These are phyloP conservation scores for Botrytis sinoallii DNA, from an alignment of 2,329 filamentous ascomycete species.

Conservation along the genomic window DNA sequence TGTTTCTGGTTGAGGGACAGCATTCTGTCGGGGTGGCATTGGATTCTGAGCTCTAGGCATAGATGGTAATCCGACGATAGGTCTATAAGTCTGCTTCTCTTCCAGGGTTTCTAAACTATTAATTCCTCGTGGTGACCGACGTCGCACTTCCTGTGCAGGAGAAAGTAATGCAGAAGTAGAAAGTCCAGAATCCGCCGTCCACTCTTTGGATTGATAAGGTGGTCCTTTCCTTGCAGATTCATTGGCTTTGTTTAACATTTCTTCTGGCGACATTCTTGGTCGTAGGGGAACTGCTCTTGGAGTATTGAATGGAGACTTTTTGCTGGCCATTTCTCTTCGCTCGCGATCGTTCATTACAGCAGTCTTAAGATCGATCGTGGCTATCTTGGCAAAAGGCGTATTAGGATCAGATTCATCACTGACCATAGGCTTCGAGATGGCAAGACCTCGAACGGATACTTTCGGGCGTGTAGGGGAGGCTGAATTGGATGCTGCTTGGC, in stretches of 20 bases:
- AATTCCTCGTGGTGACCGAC: constrained; percentile 34
- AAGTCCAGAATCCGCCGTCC: constrained; percentile 28
- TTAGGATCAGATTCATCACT: constrained; percentile 17
- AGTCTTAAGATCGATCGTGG: constrained; percentile 36
- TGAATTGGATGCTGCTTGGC: constrained; percentile 24
- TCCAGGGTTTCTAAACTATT: constrained; percentile 25
- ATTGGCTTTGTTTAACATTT: constrained; percentile 28
- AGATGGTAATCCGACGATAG: constrained; percentile 29
- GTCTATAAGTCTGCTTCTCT: constrained; percentile 25
- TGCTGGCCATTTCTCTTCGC: constrained; percentile 31
- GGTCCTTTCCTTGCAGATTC: constrained; percentile 30
- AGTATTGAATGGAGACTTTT: constrained; percentile 29
- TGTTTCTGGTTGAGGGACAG: constrained; percentile 43
- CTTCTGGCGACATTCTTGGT: constrained; percentile 24
- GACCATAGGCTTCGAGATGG: constrained; percentile 36
- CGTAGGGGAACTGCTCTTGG: constrained; percentile 29
- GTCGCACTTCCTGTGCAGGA: constrained; percentile 36
- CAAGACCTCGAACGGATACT: constrained; percentile 30
- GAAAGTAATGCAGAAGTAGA: constrained; percentile 37
- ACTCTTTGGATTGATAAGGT: constrained; percentile 14
- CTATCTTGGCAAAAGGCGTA: constrained; percentile 33
- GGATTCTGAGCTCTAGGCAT: constrained; percentile 31
- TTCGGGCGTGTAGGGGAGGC: constrained; percentile 32
- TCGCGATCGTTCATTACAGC: constrained; percentile 35
- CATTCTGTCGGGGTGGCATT: constrained; percentile 19